These are phyloP conservation scores for Boletus rufocinnamomeus DNA, from an alignment of 768 basidiomycete species.

Conservation along the genomic window DNA sequence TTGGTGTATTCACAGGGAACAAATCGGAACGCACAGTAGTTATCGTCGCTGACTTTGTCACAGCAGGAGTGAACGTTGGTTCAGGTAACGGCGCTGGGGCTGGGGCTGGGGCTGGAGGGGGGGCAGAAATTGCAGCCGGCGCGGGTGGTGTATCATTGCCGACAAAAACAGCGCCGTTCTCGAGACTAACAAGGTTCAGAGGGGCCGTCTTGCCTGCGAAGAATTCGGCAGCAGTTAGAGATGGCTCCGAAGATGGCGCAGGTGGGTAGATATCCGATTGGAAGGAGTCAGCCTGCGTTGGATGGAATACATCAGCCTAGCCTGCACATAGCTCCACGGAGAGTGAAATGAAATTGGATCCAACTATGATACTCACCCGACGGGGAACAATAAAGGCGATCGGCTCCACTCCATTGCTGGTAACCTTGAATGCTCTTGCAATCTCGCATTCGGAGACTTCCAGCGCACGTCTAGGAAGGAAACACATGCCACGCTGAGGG, in stretches of 20 bases:
- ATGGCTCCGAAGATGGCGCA: constrained; percentile 78
- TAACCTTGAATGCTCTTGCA: constrained; percentile 89
- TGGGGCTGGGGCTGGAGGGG: constrained; percentile 26
- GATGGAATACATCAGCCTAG: neutral
- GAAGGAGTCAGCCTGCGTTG: constrained; percentile 81
- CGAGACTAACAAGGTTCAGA: constrained; percentile 80
- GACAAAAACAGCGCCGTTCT: constrained; percentile 56
- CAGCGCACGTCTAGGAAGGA: constrained; percentile 90
- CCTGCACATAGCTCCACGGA: neutral
- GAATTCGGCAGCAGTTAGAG: constrained; percentile 82
- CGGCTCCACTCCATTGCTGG: constrained; percentile 74
- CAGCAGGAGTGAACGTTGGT: constrained; percentile 36
- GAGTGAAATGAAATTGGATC: neutral
- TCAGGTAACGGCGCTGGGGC: constrained; percentile 35
- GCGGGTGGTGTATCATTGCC: constrained; percentile 29
- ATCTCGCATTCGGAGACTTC: constrained; percentile 93
- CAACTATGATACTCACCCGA: constrained; percentile 52
- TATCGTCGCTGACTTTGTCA: constrained; percentile 34
- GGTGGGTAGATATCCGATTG: constrained; percentile 97
- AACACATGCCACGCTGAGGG: constrained; percentile 96
- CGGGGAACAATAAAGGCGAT: constrained; percentile 95
- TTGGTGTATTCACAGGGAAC: constrained; percentile 4
- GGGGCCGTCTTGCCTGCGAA: constrained; percentile 80
- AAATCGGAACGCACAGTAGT: constrained; percentile 20
- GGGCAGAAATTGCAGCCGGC: constrained; percentile 32